Percentiles rank a stretch among this genome's conserved stretches.
Conservation (phyloP, 768 basidiomycete species). For the Leucocoprinus leucothites region DNA sequence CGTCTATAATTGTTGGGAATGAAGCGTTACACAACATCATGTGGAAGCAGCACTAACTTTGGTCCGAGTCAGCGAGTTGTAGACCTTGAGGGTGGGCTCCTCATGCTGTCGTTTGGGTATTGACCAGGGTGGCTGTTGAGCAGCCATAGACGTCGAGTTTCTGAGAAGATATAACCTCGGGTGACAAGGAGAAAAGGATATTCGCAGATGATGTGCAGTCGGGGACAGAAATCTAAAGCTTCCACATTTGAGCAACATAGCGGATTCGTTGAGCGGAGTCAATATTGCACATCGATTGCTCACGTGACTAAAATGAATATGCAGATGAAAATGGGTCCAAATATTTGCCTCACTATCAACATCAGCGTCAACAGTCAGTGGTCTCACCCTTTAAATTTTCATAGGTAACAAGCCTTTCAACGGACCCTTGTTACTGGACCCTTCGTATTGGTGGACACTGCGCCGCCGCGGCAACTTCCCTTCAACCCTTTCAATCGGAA, state of each 20-base stretch:
- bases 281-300: constrained; percentile 16
- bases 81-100: constrained; percentile 76
- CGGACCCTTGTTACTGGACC: too few species aligned
- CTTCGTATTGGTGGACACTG: too few species aligned
- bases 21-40: neutral
- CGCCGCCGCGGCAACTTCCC: neutral
- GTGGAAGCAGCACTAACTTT: constrained; percentile 58
- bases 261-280: constrained; percentile 7
- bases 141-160: constrained; percentile 39
- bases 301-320: constrained; percentile 16
- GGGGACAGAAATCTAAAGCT: constrained; percentile 14
- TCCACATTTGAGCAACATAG: constrained; percentile 10
- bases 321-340: neutral
- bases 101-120: constrained; percentile 35
- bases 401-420: too few species aligned
- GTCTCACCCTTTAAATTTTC: too few species aligned
- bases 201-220: neutral
- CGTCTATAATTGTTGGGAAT: constrained; percentile 40
- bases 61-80: constrained; percentile 88
- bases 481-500: constrained; percentile 16
- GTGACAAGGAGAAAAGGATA: neutral
- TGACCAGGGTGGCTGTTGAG: constrained; percentile 62
- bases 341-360: too few species aligned
- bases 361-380: too few species aligned
- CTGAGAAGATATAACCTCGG: constrained; percentile 9